Evolutionary conservation across 1,139 yeast genomes (phyloP), one percentile per base, ranked within the genome.

Genomic region (Pneumocystis wakefieldiae): DNA sequence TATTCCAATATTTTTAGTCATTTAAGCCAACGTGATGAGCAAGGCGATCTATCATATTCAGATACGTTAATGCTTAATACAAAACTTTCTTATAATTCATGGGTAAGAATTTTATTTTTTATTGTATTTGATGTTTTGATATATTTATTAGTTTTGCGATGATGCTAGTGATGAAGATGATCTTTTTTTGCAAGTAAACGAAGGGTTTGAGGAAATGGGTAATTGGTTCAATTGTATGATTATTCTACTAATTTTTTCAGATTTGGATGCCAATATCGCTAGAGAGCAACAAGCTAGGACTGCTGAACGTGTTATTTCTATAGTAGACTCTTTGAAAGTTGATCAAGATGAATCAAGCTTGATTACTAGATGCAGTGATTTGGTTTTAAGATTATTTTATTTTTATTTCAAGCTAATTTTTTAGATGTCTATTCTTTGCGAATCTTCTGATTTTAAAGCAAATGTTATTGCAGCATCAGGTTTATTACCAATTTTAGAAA

Each of bases 391-490:
- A 19, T 19, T 60, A 36, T 32, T 38, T 28, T 60, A 35, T 28
- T 41, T 36, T 60, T n/a, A 29, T 59, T 29, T 32, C 8, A 48
- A 29, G n/a, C n/a, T n/a, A 39, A 41, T 29, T 12, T 38, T 61
- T 24, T 36, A 60, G 24, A 59, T 66, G 15, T 60, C 59, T 1
- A 70, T 72, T 64, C 79, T 78, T 74, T 80, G 73, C 62, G 78
- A 76, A 59, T 74, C 75, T 2, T 73, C 71, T 4, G 70, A 68
- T 35, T 65, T 70, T 17, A 65, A 66, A 41, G 67, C 68, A 48
- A 67, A 70, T 8, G 62, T 81, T 57, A 73, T 81, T 35, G 73
- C 80, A 64, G 80, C 78, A 59, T 84, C 81, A 68, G 83, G 84
- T 0, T 73, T 81, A 5, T 70, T 80, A 32, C 76, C 83, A 0